phyloP scores from a whole-genome alignment of 1,284 basidiomycete species.

The Boletus smithii region DNA sequence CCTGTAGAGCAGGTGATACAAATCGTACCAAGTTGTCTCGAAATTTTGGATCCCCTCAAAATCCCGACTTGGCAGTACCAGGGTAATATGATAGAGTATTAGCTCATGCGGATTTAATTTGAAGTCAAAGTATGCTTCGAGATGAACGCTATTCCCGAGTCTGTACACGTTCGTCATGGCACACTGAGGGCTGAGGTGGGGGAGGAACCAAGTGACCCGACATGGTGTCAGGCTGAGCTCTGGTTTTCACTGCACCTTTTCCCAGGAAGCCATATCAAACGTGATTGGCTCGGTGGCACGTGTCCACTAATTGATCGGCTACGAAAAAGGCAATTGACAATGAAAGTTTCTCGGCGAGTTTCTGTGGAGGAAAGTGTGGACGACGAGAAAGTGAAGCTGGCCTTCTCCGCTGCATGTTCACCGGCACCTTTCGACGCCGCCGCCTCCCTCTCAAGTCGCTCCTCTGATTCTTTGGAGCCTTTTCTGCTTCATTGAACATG shows the following conservation, averaged over 20 bases:
- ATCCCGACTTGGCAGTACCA: too few relatives aligned
- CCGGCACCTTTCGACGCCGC: neutral
- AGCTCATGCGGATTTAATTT: too few relatives aligned
- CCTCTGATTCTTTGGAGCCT: constrained; percentile 5
- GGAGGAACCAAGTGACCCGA: too few relatives aligned
- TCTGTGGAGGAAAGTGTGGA: constrained; percentile 9
- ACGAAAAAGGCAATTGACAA: constrained; percentile 28
- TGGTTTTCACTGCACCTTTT: too few relatives aligned
- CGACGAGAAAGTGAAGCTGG: constrained; percentile 24
- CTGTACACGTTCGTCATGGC: too few relatives aligned
- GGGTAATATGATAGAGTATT: too few relatives aligned
- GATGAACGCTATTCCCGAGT: too few relatives aligned
- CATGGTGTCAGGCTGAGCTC: too few relatives aligned
- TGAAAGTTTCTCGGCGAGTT: constrained; percentile 24
- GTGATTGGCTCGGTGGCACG: constrained; percentile 15
- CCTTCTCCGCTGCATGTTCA: constrained; percentile 30
- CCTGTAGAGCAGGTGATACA: neutral
- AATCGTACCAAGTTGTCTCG: neutral
- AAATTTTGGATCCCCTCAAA: neutral
- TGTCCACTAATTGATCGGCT: constrained; percentile 28
- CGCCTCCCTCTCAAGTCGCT: neutral
- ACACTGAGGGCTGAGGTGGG: too few relatives aligned
- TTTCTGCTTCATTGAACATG: constrained; percentile 16
- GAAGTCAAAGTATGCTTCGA: too few relatives aligned
- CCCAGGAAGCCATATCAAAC: too few relatives aligned